phyloP scores from a whole-genome alignment of 257 asterid genomes.

The Mentha longifolia region DNA sequence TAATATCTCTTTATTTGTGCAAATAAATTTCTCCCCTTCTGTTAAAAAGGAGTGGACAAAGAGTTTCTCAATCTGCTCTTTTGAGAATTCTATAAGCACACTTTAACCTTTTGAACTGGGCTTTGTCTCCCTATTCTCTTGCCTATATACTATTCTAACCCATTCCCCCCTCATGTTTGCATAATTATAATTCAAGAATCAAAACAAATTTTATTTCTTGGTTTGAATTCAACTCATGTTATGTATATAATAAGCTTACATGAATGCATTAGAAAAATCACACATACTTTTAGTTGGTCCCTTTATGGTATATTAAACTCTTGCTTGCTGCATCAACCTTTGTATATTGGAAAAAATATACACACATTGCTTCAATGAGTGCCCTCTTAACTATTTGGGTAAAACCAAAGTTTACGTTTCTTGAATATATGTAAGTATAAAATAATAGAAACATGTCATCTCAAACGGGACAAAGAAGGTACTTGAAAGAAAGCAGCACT shows the following conservation, averaged over 20 bases:
- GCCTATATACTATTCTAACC: conserved; percentile 37
- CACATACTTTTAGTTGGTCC: conserved; percentile 31
- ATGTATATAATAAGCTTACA: conserved; percentile 11
- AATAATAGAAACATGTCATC: too few species aligned
- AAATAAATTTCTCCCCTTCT: conserved; percentile 31
- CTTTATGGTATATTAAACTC: not conserved
- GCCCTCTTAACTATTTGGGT: not conserved
- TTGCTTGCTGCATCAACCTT: conserved; percentile 2
- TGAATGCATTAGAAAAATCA: conserved; percentile 24
- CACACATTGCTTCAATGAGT: not conserved
- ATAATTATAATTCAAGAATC: conserved; percentile 56
- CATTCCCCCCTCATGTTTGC: conserved; percentile 56
- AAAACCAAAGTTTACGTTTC: not conserved
- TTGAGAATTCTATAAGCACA: conserved; percentile 34
- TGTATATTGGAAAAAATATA: not conserved
- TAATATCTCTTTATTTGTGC: conserved; percentile 40
- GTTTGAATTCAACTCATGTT: not conserved
- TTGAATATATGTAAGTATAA: too few species aligned
- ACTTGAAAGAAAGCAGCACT: too few species aligned
- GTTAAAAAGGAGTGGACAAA: conserved; percentile 44
- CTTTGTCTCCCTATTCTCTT: conserved; percentile 55
- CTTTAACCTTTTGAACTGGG: conserved; percentile 53
- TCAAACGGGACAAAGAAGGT: too few species aligned
- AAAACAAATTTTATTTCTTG: not conserved
- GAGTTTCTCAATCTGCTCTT: conserved; percentile 42